A percentile compares a stretch with the other conserved stretches of the same genome.
These are phyloP conservation scores for Metarhizium humberi DNA, from an alignment of 2,329 filamentous ascomycete genomes.

Conservation along the genomic window DNA sequence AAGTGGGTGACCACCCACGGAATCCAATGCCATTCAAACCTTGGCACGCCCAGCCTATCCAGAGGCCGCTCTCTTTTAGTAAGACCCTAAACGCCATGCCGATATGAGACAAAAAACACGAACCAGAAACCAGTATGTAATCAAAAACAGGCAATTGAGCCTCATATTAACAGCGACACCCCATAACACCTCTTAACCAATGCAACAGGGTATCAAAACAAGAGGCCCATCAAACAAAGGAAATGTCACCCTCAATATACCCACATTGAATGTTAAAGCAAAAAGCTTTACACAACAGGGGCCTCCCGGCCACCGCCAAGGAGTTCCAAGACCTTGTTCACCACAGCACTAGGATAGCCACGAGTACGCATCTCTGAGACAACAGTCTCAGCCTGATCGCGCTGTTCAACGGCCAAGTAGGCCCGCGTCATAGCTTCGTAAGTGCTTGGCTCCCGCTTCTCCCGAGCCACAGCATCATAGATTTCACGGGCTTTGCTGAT, in stretches of 20 bases:
- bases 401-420: constrained; percentile 75
- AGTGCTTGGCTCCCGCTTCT: constrained; percentile 87
- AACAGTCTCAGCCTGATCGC: constrained; percentile 63
- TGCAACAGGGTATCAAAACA: constrained; percentile 17
- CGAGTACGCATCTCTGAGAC: constrained; percentile 85
- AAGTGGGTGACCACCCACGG: constrained; percentile 14
- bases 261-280: constrained; percentile 10
- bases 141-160: constrained; percentile 4
- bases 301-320: constrained; percentile 51
- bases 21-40: constrained; percentile 8
- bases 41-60: constrained; percentile 1
- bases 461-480: constrained; percentile 67
- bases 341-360: constrained; percentile 85
- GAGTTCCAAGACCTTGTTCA: constrained; percentile 87
- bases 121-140: neutral
- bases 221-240: constrained; percentile 5
- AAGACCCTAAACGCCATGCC: constrained; percentile 18
- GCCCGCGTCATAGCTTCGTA: constrained; percentile 98
- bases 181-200: constrained; percentile 10
- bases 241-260: constrained; percentile 8
- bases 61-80: constrained; percentile 13
- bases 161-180: constrained; percentile 11
- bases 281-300: constrained; percentile 15
- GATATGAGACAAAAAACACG: neutral
- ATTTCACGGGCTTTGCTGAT: constrained; percentile 69